Conservation (phyloP, 1,139 yeast genomes). For the Geotrichum candidum region DNA sequence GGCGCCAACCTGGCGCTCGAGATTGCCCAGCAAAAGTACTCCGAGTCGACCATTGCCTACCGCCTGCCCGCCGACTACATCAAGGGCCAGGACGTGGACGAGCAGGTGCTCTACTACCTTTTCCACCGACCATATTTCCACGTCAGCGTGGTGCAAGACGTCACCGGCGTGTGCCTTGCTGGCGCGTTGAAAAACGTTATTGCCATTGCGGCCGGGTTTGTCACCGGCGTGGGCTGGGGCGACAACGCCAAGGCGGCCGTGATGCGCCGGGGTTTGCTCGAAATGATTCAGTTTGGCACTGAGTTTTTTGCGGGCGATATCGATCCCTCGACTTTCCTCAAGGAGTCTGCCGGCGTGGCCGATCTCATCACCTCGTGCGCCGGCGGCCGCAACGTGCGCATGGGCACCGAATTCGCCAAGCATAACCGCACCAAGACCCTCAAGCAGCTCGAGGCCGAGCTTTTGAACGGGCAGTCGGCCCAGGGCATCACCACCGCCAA, state of each 20-base stretch:
- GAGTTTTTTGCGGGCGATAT: conserved; percentile 69
- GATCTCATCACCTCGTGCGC: conserved; percentile 94
- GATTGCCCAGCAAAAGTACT: conserved; percentile 88
- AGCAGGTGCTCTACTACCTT: conserved; percentile 56
- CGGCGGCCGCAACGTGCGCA: conserved; percentile 84
- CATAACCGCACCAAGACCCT: conserved; percentile 44
- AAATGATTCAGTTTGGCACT: conserved; percentile 46
- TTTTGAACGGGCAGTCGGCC: conserved; percentile 88
- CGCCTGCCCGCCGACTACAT: conserved; percentile 42
- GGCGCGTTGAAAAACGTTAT: conserved; percentile 94
- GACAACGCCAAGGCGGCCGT: conserved; percentile 95
- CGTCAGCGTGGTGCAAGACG: conserved; percentile 80
- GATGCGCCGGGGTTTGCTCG: conserved; percentile 87
- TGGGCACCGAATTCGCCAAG: conserved; percentile 34
- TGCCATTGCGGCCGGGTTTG: conserved; percentile 90
- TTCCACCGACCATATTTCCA: conserved; percentile 97
- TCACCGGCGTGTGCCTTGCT: conserved; percentile 88
- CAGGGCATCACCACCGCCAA: conserved; percentile 86
- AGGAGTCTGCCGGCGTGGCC: conserved; percentile 94
- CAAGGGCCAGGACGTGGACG: conserved; percentile 72
- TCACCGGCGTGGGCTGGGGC: conserved; percentile 97
- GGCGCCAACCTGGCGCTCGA: conserved; percentile 96
- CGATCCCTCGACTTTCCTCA: conserved; percentile 72
- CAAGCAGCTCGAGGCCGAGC: conserved; percentile 69
- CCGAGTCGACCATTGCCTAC: conserved; percentile 93